Evolutionary conservation across 2,329 filamentous ascomycete genomes (phyloP).

Genomic region (Epichloe uncinata): DNA sequence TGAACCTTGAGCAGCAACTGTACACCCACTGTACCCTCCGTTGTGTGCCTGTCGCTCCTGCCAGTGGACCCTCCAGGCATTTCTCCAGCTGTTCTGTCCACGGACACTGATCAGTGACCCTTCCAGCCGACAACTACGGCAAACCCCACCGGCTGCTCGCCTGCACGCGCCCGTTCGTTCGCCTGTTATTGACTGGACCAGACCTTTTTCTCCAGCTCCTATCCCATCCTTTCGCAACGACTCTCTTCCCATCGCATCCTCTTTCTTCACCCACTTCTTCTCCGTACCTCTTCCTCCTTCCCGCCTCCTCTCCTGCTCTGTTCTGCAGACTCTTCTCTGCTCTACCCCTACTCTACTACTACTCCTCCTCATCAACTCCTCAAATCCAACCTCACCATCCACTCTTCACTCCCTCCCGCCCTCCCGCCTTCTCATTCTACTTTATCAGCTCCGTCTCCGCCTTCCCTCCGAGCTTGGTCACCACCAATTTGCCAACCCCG

Average conservation of each 20-base stretch:
- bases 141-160: background rate
- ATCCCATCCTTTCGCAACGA: constrained; percentile 1
- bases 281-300: constrained; percentile 1
- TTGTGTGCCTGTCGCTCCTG: too few relatives aligned
- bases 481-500: background rate
- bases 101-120: background rate
- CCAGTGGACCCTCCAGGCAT: too few relatives aligned
- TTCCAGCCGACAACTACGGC: background rate
- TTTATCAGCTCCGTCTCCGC: background rate
- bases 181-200: background rate
- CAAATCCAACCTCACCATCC: too few relatives aligned
- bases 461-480: background rate
- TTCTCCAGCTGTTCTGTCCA: too few relatives aligned
- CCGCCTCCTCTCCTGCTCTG: background rate
- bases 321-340: constrained; percentile 2
- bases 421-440: background rate
- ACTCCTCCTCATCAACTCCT: too few relatives aligned
- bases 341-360: background rate
- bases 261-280: background rate
- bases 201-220: constrained; percentile 2
- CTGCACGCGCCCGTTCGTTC: background rate
- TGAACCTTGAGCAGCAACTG: too few relatives aligned
- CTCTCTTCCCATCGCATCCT: constrained; percentile 4
- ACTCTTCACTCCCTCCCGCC: background rate
- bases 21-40: too few relatives aligned